A percentile compares a stretch with the other conserved stretches of the same genome.
phyloP scores from a whole-genome alignment of 2,329 filamentous ascomycete genomes.

The Hymenoscyphus infarciens region DNA sequence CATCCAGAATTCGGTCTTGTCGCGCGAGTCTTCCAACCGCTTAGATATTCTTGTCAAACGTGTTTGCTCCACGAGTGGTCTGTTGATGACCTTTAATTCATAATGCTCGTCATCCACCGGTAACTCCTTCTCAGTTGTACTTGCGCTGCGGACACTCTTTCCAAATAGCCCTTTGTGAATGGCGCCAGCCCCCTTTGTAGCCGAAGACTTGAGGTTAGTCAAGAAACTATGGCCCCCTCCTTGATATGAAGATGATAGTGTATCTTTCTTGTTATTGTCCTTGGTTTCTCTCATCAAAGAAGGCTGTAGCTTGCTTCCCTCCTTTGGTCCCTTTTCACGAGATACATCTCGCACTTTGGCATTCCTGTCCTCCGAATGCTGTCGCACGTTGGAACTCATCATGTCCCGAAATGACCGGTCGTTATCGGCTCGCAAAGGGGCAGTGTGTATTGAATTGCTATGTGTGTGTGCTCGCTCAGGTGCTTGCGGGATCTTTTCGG shows the following conservation, averaged over 20 bases:
- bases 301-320: constrained; percentile 39
- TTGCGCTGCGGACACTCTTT: constrained; percentile 67
- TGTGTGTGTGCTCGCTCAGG: constrained; percentile 36
- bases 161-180: constrained; percentile 77
- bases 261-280: constrained; percentile 39
- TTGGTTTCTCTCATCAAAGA: constrained; percentile 11
- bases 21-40: constrained; percentile 77
- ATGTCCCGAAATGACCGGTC: constrained; percentile 64
- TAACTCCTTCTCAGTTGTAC: constrained; percentile 63
- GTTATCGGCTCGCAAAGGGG: constrained; percentile 53
- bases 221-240: constrained; percentile 64
- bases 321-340: constrained; percentile 36
- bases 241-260: constrained; percentile 50
- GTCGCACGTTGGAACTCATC: constrained; percentile 61
- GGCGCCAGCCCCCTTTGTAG: constrained; percentile 73
- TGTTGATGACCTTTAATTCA: constrained; percentile 77
- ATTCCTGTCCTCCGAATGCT: constrained; percentile 69
- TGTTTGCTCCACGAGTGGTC: constrained; percentile 83
- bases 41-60: constrained; percentile 89
- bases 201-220: constrained; percentile 68
- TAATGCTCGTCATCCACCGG: constrained; percentile 79
- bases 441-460: constrained; percentile 53
- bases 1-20: constrained; percentile 99
- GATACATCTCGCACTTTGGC: constrained; percentile 42
- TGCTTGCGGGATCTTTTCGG: constrained; percentile 19